phyloP scores from a whole-genome alignment of 106 monocot genomes.

The Phalaenopsis equestris region DNA sequence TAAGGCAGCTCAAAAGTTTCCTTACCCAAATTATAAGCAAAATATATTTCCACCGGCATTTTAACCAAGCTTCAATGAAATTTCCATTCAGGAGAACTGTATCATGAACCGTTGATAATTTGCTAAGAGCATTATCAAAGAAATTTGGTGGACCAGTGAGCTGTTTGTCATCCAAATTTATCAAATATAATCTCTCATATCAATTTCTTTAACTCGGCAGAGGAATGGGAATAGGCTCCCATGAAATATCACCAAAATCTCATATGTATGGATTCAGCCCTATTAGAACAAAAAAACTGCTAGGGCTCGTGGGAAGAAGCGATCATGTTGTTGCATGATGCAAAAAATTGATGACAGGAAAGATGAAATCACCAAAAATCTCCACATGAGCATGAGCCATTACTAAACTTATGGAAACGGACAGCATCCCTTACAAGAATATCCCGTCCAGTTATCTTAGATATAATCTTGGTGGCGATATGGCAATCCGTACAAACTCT shows the following conservation, averaged over 20 bases:
- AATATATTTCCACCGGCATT: not conserved
- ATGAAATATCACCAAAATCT: not conserved
- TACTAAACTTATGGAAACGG: slow-evolving; percentile 62
- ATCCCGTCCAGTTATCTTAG: slow-evolving; percentile 57
- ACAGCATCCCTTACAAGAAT: slow-evolving; percentile 79
- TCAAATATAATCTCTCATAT: not conserved
- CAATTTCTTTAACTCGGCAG: not conserved
- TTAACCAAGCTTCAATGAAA: not conserved
- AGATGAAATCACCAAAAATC: slow-evolving; percentile 63
- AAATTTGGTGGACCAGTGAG: no score
- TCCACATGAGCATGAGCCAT: slow-evolving; percentile 66
- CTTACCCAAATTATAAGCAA: not conserved
- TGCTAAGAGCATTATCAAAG: no score
- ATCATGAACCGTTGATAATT: not conserved
- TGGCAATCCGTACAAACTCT: slow-evolving; percentile 76
- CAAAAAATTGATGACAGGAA: not conserved
- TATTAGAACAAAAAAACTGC: not conserved
- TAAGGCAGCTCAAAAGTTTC: not conserved
- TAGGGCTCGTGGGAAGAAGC: not conserved
- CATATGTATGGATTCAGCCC: not conserved
- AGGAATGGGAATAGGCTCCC: not conserved
- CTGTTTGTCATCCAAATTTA: not conserved
- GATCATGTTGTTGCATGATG: not conserved
- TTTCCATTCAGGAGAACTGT: not conserved
- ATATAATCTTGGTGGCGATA: slow-evolving; percentile 58